These are phyloP conservation scores for Barnettozyma salicaria DNA, from an alignment of 805 yeast species.

Conservation along the genomic window DNA sequence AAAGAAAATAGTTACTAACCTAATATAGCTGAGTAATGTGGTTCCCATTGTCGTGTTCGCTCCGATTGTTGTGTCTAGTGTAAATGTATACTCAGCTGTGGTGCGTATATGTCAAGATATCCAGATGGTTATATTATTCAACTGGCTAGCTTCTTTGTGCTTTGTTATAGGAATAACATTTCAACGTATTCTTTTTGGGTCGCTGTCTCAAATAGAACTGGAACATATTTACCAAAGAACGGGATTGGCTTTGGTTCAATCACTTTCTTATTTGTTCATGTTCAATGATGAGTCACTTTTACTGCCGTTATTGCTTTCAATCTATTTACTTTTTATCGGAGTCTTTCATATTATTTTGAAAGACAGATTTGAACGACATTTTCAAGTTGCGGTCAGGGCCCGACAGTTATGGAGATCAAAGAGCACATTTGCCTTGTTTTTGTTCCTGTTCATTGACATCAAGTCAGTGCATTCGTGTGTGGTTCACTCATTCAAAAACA, in stretches of 20 bases:
- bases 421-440: conserved; percentile 38
- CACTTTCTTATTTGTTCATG: conserved; percentile 51
- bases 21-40: conserved; percentile 29
- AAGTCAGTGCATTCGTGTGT: conserved; percentile 48
- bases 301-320: conserved; percentile 35
- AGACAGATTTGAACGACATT: conserved; percentile 41
- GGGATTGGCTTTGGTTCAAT: conserved; percentile 58
- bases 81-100: conserved; percentile 41
- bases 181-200: conserved; percentile 61
- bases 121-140: conserved; percentile 35
- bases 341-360: conserved; percentile 71
- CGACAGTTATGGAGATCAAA: conserved; percentile 32
- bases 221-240: conserved; percentile 67
- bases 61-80: conserved; percentile 35
- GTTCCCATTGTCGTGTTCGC: conserved; percentile 32
- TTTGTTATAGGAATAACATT: conserved; percentile 40
- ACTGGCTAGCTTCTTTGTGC: conserved; percentile 38
- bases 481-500: conserved; percentile 32
- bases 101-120: conserved; percentile 46
- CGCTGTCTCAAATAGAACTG: conserved; percentile 63
- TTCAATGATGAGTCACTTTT: conserved; percentile 43
- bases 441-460: conserved; percentile 46
- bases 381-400: conserved; percentile 37
- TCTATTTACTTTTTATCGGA: conserved; percentile 45
- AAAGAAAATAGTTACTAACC: conserved; percentile 3